These are phyloP conservation scores for Cytospora piceicola DNA, from an alignment of 2,329 filamentous ascomycete species.

Conservation along the genomic window DNA sequence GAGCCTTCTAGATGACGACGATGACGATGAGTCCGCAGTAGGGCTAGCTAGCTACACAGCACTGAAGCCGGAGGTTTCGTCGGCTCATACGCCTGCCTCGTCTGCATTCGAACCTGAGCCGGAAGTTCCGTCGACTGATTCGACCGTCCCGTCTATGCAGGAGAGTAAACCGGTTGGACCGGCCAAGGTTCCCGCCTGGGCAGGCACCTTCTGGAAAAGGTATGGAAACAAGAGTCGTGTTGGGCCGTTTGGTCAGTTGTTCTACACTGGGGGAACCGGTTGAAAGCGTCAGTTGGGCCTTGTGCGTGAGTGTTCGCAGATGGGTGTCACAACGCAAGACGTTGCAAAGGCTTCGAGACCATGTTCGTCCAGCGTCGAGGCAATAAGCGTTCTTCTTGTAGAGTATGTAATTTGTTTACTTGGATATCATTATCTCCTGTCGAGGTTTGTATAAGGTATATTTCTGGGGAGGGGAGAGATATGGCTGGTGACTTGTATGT, in stretches of 20 bases:
- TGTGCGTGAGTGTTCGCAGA: not conserved
- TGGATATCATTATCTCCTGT: no score
- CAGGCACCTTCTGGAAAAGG: constrained; percentile 29
- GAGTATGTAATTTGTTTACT: not conserved
- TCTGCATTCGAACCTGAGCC: not conserved
- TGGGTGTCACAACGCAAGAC: not conserved
- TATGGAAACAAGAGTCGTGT: constrained; percentile 35
- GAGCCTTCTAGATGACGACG: constrained; percentile 4
- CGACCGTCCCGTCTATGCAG: not conserved
- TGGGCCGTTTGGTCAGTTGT: constrained; percentile 11
- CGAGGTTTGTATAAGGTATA: no score
- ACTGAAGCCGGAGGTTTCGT: not conserved
- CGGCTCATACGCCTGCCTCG: not conserved
- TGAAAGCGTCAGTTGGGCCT: not conserved
- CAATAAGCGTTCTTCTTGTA: not conserved
- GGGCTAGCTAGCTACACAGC: not conserved
- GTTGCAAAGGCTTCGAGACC: not conserved
- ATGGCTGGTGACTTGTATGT: no score
- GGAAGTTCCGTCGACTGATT: not conserved
- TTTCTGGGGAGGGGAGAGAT: no score
- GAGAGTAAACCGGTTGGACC: not conserved
- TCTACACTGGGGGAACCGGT: constrained; percentile 1
- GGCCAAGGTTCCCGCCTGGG: constrained; percentile 31
- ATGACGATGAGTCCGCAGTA: not conserved
- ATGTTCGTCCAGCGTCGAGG: not conserved